Conservation (phyloP, 2,329 filamentous ascomycete genomes). For the Coniochaeta pulveracea region DNA sequence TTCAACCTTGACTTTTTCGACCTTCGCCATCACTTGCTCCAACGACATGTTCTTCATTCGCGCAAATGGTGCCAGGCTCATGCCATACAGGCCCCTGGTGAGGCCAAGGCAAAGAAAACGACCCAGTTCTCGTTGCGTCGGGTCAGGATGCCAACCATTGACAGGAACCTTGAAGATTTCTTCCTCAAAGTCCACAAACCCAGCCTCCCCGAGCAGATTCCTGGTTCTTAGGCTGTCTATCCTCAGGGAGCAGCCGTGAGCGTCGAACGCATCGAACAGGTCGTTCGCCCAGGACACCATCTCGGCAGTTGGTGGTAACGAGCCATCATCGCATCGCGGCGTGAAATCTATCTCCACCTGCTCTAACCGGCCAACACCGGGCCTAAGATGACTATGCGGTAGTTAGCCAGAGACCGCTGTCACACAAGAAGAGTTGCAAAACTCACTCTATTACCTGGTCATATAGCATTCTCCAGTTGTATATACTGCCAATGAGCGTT, state of each 20-base stretch:
- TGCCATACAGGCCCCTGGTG: slow-evolving; percentile 58
- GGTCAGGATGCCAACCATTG: slow-evolving; percentile 60
- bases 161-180: slow-evolving; percentile 57
- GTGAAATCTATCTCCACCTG: slow-evolving; percentile 82
- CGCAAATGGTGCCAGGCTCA: slow-evolving; percentile 64
- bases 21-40: slow-evolving; percentile 51
- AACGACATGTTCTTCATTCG: slow-evolving; percentile 48
- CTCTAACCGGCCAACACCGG: slow-evolving; percentile 66
- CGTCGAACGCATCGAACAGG: slow-evolving; percentile 56
- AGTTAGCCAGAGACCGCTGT: too few relatives aligned
- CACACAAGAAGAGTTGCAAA: too few relatives aligned
- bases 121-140: slow-evolving; percentile 55
- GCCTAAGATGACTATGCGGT: slow-evolving; percentile 57
- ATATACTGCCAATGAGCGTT: slow-evolving; percentile 67
- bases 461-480: slow-evolving; percentile 67
- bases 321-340: slow-evolving; percentile 59
- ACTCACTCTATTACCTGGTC: slow-evolving; percentile 53
- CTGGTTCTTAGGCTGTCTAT: slow-evolving; percentile 39
- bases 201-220: slow-evolving; percentile 52
- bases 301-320: slow-evolving; percentile 42
- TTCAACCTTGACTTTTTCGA: slow-evolving; percentile 53
- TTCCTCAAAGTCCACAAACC: slow-evolving; percentile 72
- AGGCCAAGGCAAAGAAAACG: slow-evolving; percentile 78
- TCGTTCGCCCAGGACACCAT: slow-evolving; percentile 59
- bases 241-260: slow-evolving; percentile 54